These are phyloP conservation scores for Boletales sp. DNA, from an alignment of 768 basidiomycete species.

Conservation along the genomic window DNA sequence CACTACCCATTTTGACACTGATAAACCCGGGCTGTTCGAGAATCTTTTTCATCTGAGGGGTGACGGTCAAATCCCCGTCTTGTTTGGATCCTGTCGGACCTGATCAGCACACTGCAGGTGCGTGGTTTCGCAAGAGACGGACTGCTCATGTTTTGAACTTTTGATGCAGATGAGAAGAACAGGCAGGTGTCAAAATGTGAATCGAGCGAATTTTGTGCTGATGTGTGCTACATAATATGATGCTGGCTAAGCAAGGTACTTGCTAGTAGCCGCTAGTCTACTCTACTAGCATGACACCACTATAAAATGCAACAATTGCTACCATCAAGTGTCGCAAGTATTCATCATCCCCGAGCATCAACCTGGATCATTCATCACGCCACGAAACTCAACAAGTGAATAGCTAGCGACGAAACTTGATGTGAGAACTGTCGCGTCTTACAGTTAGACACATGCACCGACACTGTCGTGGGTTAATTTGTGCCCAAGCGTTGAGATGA, in stretches of 20 bases:
- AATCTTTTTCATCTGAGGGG: constrained; percentile 25
- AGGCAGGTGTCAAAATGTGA: too few relatives aligned
- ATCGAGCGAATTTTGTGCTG: too few relatives aligned
- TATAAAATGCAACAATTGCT: too few relatives aligned
- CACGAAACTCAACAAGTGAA: neutral
- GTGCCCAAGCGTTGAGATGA: neutral
- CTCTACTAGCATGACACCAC: too few relatives aligned
- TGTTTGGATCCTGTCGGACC: constrained; percentile 5
- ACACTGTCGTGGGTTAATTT: neutral
- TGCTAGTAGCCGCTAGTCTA: too few relatives aligned
- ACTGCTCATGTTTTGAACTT: constrained; percentile 13
- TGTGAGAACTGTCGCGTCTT: neutral
- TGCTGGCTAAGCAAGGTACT: too few relatives aligned
- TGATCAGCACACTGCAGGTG: neutral
- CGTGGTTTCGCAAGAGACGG: neutral
- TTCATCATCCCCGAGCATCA: too few relatives aligned
- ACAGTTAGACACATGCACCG: neutral
- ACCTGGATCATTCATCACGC: neutral
- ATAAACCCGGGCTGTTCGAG: constrained; percentile 26
- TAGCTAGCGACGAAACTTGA: too few relatives aligned
- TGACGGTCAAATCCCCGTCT: constrained; percentile 25
- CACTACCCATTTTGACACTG: constrained; percentile 19
- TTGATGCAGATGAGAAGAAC: neutral
- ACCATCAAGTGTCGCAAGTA: too few relatives aligned
- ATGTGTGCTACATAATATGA: too few relatives aligned